Conservation (phyloP, 2,329 filamentous ascomycete species). For the Periconia sp. region DNA sequence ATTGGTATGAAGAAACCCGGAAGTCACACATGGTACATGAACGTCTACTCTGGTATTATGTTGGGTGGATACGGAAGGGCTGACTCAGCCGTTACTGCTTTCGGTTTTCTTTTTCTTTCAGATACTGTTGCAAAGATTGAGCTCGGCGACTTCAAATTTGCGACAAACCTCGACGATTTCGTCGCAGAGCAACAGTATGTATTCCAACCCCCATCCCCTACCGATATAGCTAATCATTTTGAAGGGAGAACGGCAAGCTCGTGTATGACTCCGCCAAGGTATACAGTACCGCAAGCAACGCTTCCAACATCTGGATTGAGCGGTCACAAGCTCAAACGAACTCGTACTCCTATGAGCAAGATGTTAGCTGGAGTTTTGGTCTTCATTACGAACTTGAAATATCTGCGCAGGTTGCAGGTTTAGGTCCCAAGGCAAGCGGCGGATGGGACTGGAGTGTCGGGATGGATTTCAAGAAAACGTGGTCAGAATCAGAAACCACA, state of each 20-base stretch:
- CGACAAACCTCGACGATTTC: slow-evolving; percentile 4
- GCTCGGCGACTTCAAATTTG: slow-evolving; percentile 8
- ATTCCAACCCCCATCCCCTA: background rate
- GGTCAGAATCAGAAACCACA: background rate
- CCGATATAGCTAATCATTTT: background rate
- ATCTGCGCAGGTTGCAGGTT: slow-evolving; percentile 7
- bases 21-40: background rate
- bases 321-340: background rate
- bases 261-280: background rate
- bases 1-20: slow-evolving; percentile 4
- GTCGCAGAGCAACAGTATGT: slow-evolving; percentile 4
- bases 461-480: slow-evolving; percentile 1
- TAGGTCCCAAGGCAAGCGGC: slow-evolving; percentile 1
- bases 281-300: slow-evolving; percentile 4
- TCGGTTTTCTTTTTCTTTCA: slow-evolving; percentile 10
- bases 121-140: slow-evolving; percentile 6
- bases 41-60: slow-evolving; percentile 5
- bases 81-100: slow-evolving; percentile 7
- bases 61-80: slow-evolving; percentile 9
- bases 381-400: slow-evolving; percentile 6
- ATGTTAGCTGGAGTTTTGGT: background rate
- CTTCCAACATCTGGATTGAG: background rate
- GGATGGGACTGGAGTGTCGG: background rate
- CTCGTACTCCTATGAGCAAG: slow-evolving; percentile 4
- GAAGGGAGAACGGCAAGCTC: slow-evolving; percentile 2